Conservation (phyloP, 2,329 filamentous ascomycete genomes). For the Colletotrichum chrysophilum region DNA sequence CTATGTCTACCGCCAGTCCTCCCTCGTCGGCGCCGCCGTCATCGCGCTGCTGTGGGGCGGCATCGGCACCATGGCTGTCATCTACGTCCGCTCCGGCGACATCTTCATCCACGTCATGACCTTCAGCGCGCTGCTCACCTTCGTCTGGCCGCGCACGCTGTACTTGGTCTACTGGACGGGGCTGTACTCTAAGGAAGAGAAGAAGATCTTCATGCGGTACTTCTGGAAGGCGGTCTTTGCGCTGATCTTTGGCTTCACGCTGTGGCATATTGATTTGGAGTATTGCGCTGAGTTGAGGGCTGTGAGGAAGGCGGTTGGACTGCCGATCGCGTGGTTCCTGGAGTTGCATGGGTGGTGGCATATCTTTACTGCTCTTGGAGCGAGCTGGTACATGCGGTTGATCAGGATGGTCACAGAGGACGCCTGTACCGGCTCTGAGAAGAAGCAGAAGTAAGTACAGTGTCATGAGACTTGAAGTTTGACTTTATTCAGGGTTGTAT, state of each 20-base stretch:
- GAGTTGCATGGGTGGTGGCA: conserved; percentile 72
- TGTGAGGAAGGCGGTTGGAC: conserved; percentile 48
- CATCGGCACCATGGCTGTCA: conserved; percentile 44
- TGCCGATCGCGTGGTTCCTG: conserved; percentile 60
- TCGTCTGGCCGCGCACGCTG: conserved; percentile 36
- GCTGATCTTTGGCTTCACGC: conserved; percentile 49
- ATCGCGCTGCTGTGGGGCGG: conserved; percentile 43
- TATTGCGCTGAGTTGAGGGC: conserved; percentile 53
- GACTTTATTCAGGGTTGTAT: not conserved
- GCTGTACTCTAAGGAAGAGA: conserved; percentile 31
- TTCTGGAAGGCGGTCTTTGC: conserved; percentile 33
- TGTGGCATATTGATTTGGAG: conserved; percentile 65
- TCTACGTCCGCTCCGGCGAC: conserved; percentile 46
- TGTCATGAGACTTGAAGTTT: not conserved
- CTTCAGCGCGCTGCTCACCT: conserved; percentile 37
- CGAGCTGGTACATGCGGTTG: conserved; percentile 43
- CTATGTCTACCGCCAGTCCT: conserved; percentile 47
- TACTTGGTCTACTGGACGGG: conserved; percentile 38
- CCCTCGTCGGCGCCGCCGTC: conserved; percentile 32
- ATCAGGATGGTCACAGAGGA: conserved; percentile 25
- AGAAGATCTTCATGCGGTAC: conserved; percentile 29
- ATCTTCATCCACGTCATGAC: conserved; percentile 48
- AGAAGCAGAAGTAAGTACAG: not conserved
- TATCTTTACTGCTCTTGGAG: conserved; percentile 61
- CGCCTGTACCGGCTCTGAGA: not conserved